Percentiles rank a stretch among this genome's conserved stretches.
These are phyloP conservation scores for Eucalyptus regnans DNA, from an alignment of 345 rosid genomes.

Conservation along the genomic window DNA sequence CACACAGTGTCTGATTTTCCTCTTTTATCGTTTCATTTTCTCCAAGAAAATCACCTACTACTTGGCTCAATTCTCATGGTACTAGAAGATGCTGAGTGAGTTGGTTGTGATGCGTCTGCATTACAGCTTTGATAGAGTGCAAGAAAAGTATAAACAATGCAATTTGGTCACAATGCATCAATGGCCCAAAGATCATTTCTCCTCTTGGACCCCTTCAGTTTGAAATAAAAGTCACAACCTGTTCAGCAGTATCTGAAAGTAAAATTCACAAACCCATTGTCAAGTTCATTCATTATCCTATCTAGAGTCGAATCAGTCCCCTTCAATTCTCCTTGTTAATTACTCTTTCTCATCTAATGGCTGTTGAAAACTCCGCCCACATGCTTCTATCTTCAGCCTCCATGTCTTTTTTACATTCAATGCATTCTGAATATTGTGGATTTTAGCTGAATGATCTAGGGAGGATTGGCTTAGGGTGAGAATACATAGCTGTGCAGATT, in stretches of 20 bases:
- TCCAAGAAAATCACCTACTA: neutral
- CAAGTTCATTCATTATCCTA: neutral
- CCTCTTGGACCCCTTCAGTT: neutral
- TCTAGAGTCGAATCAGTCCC: neutral
- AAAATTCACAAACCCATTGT: neutral
- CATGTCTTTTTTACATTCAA: neutral
- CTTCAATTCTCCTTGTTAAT: neutral
- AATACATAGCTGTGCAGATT: neutral
- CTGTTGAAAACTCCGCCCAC: neutral
- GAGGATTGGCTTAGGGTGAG: neutral
- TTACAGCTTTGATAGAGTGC: neutral
- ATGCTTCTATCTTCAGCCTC: neutral
- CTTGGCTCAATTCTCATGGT: neutral
- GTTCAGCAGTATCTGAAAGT: neutral
- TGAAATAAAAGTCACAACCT: neutral
- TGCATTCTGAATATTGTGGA: neutral
- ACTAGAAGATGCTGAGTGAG: neutral
- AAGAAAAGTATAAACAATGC: neutral
- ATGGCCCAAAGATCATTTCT: neutral
- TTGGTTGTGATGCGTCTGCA: neutral
- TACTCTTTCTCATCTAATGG: neutral
- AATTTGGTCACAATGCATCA: neutral
- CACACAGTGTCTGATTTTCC: neutral
- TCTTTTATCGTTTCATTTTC: neutral
- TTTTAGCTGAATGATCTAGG: neutral